Evolutionary conservation across 2,329 filamentous ascomycete species (phyloP).

Genomic region (Cryphonectria nitschkei): DNA sequence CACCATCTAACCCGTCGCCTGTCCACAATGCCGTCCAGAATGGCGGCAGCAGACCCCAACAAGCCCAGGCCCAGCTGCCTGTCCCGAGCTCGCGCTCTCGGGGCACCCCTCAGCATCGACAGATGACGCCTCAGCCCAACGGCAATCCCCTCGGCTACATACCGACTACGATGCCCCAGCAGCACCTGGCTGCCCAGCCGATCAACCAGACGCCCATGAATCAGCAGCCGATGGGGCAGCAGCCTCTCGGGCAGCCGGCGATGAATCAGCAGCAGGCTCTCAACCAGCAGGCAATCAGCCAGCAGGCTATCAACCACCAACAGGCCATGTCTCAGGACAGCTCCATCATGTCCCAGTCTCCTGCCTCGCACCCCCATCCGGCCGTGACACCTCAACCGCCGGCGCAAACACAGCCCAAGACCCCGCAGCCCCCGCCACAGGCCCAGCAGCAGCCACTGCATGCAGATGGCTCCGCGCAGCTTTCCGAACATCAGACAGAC

Average conservation of each 20-base stretch:
- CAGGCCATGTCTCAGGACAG: constrained; percentile 45
- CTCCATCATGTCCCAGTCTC: constrained; percentile 48
- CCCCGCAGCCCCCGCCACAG: constrained; percentile 33
- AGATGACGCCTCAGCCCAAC: constrained; percentile 48
- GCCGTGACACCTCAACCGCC: constrained; percentile 29
- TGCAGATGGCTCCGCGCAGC: constrained; percentile 35
- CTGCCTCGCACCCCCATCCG: constrained; percentile 33
- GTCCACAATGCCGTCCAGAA: constrained; percentile 52
- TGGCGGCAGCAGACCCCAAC: constrained; percentile 47
- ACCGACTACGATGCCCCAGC: constrained; percentile 39
- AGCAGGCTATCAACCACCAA: constrained; percentile 36
- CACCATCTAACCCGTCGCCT: constrained; percentile 50
- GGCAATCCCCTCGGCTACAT: constrained; percentile 40
- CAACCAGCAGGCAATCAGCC: constrained; percentile 37
- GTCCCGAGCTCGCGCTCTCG: constrained; percentile 49
- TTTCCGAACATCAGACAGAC: constrained; percentile 46
- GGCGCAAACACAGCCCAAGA: constrained; percentile 23
- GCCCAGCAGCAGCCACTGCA: constrained; percentile 32
- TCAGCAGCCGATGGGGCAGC: constrained; percentile 30
- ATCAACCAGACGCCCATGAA: constrained; percentile 26
- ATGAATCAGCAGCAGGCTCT: constrained; percentile 40
- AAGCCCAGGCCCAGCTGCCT: constrained; percentile 52
- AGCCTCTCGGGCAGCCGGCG: constrained; percentile 36
- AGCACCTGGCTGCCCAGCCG: constrained; percentile 11
- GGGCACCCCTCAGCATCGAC: constrained; percentile 46